Evolutionary conservation across 768 basidiomycete genomes (phyloP), one percentile per base, ranked within the genome.

Genomic region (Rhizopogon vinicolor): DNA sequence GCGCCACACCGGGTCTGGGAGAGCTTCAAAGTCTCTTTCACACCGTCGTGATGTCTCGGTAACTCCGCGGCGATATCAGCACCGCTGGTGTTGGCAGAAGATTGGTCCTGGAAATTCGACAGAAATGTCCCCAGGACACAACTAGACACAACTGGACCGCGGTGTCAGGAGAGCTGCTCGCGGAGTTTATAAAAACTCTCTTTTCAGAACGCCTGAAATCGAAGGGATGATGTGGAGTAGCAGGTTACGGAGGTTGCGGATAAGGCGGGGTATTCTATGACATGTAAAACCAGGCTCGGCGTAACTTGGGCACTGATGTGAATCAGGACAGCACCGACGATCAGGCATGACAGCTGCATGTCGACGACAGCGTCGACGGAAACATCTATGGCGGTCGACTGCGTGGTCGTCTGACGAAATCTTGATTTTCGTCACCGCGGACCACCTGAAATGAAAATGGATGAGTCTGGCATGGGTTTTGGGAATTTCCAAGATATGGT

Each of bases 41-140:
- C 41, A 12, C 19, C 44, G 35, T 13, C 46, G 41, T 39, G n/a
- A 28, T 48, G 37, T 44, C 56, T 39, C 58, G 58, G 46, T 42
- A 67, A 53, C 54, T 63, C 69, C 59, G 56, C 57, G 52, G 59
- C 44, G 39, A 49, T 37, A 33, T 19, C 14, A n/a, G 51, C 48
- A 46, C 49, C 42, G 18, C 35, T 25, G 44, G 13, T 4, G 7
- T 13, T 14, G 44, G 2, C 7, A 12, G 14, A 35, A 49, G 29
- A 44, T 46, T n/a, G 52, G 16, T 53, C 31, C 43, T 45, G 44
- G 22, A 14, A 35, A 49, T 37, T 33, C 7, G 33, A 48, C 31
- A 35, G 46, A n/a, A 33, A 48, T 33, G 35, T 49, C 22, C 14
- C 35, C 16, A 49, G 35, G 35, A 19, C 9, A 16, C 13, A 9